Evolutionary conservation across 441 rosid genomes (phyloP), one percentile per base, ranked within the genome.

Genomic region (Dalechampia spathulata): DNA sequence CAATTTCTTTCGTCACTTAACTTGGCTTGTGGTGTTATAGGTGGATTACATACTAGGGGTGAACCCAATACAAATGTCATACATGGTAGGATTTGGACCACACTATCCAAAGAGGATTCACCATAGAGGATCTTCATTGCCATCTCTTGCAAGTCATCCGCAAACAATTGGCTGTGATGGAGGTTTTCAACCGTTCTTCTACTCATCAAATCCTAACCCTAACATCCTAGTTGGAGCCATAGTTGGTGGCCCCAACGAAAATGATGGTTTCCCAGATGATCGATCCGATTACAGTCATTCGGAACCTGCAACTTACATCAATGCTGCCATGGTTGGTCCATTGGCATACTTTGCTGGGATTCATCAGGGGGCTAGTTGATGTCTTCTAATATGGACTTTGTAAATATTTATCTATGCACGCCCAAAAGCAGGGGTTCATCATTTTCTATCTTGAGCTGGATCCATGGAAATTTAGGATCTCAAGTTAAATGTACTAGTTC

Each of bases 81-180:
- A 85, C 78, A 88, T 88, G 96, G 96, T 83, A 6, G 96, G 96
- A 11, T 85, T 70, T 63, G 94, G 96, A 11, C 50, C 73, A 1
- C 76, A 76, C 23, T 88, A 69, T 44, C 94, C 96, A 1, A 75
- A 62, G 58, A 78, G 75, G 52, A 78, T 85, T 60, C 94, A 88
- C 66, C 94, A 88, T 26, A 75, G 96, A 61, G 96, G 91, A 13
- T 81, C 94, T 40, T 88, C 94, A 23, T 49, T 85, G 61, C 94
- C 96, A 12, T 83, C 90, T 6, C 9, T 57, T 36, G 61, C 68
- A 47, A 68, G 50, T 36, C 85, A 69, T 39, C 79, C 75, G 0
- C 75, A 73, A 42, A 39, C 65, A 20, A 63, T 85, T n/a, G 82
- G 86, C 0, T 85, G 96, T 40, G 70, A 78, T 41, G 83, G 77